phyloP scores from a whole-genome alignment of 2,329 filamentous ascomycete species.

The Orbilia ellipsospora region DNA sequence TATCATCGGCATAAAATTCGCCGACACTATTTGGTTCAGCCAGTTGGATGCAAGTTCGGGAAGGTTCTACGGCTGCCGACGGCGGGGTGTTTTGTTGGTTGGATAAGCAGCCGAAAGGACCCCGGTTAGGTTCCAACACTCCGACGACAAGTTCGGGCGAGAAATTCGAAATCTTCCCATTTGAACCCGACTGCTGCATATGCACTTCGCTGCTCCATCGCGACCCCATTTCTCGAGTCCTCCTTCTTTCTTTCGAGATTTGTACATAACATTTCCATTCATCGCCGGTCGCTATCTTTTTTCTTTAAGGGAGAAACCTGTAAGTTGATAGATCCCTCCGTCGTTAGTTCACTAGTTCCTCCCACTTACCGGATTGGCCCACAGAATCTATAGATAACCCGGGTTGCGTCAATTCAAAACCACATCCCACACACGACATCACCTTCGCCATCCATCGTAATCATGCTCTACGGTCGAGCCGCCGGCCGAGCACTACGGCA shows the following conservation, averaged over 20 bases:
- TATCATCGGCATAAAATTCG: too few relatives aligned
- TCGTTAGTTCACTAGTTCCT: neutral
- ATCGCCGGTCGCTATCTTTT: neutral
- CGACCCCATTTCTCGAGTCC: slow-evolving; percentile 15
- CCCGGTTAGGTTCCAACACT: slow-evolving; percentile 23
- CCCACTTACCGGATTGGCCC: neutral
- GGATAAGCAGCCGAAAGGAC: slow-evolving; percentile 45
- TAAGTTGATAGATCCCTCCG: neutral
- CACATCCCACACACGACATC: slow-evolving; percentile 1
- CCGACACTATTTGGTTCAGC: neutral
- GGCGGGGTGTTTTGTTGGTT: slow-evolving; percentile 26
- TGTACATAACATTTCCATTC: slow-evolving; percentile 1
- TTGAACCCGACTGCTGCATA: slow-evolving; percentile 18
- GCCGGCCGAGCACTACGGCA: slow-evolving; percentile 45
- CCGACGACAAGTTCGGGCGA: slow-evolving; percentile 36
- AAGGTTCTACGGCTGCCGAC: slow-evolving; percentile 38
- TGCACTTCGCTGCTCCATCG: slow-evolving; percentile 21
- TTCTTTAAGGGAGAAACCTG: neutral
- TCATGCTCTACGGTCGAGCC: slow-evolving; percentile 46
- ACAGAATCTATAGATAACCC: neutral
- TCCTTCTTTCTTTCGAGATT: neutral
- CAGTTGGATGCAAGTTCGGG: slow-evolving; percentile 26
- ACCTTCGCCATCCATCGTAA: neutral
- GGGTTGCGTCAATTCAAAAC: too few relatives aligned
- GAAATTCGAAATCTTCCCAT: slow-evolving; percentile 1